Percentiles rank a stretch among this genome's conserved stretches.
These are phyloP conservation scores for Vinca minor DNA, from an alignment of 257 asterid species.

Conservation along the genomic window DNA sequence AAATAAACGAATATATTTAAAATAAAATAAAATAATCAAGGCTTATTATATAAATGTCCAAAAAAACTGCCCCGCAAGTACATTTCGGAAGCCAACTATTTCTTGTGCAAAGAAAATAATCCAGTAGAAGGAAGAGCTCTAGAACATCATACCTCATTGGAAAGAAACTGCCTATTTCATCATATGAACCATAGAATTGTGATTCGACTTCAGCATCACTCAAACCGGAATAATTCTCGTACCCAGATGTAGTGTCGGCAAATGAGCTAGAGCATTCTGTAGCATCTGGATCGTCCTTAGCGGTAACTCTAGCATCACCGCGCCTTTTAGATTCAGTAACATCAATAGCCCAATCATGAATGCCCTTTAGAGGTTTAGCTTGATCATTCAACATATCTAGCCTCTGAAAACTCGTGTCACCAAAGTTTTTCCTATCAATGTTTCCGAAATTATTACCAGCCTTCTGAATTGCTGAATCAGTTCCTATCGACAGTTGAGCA, in stretches of 20 bases:
- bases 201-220: slow-evolving; percentile 92
- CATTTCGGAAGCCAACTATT: not conserved
- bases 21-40: too few species aligned
- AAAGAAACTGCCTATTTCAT: slow-evolving; percentile 52
- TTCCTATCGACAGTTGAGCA: slow-evolving; percentile 1
- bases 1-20: too few species aligned
- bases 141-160: slow-evolving; percentile 51
- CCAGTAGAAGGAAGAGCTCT: not conserved
- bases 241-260: slow-evolving; percentile 51
- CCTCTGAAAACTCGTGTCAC: slow-evolving; percentile 13
- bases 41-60: not conserved
- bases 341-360: slow-evolving; percentile 38
- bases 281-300: slow-evolving; percentile 71
- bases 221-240: slow-evolving; percentile 45
- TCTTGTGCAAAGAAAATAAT: not conserved
- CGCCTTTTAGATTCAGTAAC: slow-evolving; percentile 41
- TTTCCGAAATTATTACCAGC: slow-evolving; percentile 3
- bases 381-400: slow-evolving; percentile 28
- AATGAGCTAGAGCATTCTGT: slow-evolving; percentile 91
- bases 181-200: slow-evolving; percentile 44
- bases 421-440: slow-evolving; percentile 10
- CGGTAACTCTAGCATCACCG: slow-evolving; percentile 35
- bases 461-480: slow-evolving; percentile 4
- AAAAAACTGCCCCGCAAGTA: not conserved
- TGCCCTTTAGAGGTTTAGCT: slow-evolving; percentile 24